These are phyloP conservation scores for Alliaria petiolata DNA, from an alignment of 345 rosid species.

Conservation along the genomic window DNA sequence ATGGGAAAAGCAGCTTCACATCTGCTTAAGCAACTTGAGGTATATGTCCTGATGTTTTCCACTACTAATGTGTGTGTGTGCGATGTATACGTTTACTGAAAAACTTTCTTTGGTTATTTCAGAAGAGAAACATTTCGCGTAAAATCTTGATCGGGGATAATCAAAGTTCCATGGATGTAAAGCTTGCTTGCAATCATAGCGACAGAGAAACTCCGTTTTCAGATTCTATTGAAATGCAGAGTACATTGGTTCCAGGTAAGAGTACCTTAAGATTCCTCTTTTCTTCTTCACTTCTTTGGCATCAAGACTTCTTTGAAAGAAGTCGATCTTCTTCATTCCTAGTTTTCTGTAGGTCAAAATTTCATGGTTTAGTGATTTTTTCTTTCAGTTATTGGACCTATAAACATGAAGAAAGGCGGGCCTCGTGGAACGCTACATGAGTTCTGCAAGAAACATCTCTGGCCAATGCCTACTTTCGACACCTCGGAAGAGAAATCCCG, in stretches of 20 bases:
- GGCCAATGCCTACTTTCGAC: slow-evolving; percentile 66
- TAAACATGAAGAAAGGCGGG: slow-evolving; percentile 75
- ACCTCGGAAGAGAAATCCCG: slow-evolving; percentile 50
- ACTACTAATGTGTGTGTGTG: background rate
- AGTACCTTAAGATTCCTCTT: background rate
- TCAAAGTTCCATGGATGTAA: slow-evolving; percentile 22
- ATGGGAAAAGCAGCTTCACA: slow-evolving; percentile 76
- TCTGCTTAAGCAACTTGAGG: slow-evolving; percentile 80
- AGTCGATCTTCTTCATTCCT: too few species aligned
- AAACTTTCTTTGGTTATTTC: slow-evolving; percentile 14
- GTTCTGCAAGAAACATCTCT: slow-evolving; percentile 70
- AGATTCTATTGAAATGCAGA: slow-evolving; percentile 17
- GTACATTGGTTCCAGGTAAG: slow-evolving; percentile 22
- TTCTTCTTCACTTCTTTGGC: slow-evolving; percentile 5
- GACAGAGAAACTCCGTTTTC: background rate
- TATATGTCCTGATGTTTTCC: slow-evolving; percentile 29
- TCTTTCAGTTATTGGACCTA: slow-evolving; percentile 50
- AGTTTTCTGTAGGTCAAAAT: too few species aligned
- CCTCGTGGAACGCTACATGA: slow-evolving; percentile 62
- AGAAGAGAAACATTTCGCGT: slow-evolving; percentile 58
- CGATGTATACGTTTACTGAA: background rate
- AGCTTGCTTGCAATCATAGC: slow-evolving; percentile 7
- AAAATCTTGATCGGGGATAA: slow-evolving; percentile 31
- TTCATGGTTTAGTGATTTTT: background rate
- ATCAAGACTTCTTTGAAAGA: too few species aligned